Base-by-base conservation (phyloP, 2,329 filamentous ascomycete genomes). In the Neonectria faginata region DNA sequence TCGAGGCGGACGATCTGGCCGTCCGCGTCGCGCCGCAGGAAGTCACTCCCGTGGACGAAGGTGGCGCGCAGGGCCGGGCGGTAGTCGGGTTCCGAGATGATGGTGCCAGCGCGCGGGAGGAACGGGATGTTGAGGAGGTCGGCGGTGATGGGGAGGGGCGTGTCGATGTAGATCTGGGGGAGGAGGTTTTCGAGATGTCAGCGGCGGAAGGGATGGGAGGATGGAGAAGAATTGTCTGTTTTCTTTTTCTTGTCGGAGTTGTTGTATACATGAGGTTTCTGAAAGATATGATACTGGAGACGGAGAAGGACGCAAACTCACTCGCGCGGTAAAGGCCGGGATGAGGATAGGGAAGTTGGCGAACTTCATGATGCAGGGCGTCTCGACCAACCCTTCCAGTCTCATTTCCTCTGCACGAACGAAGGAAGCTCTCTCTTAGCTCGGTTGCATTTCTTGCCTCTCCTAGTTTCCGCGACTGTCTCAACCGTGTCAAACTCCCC, bases 41-140 rank as follows among this genome's bases (percentile, higher is more conserved):
- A 81, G 68, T 82, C 80, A 52, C 76, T 75, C 22, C 79, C 80
- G 54, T 80, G 78, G 53, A 77, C 60, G 60, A 81, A 79, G 27
- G 71, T 73, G 36, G 79, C 80, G 56, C 79, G 72, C 50, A 82
- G 63, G 27, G 72, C 60, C 54, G 78, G 74, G 6, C 75, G 73
- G 66, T 81, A 82, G 58, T 60, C 56, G 3, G 76, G 73, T 47
- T 80, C 77, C 25, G 80, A 81, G 44, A 72, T 64, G 47, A 82
- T 70, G 60, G 68, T 76, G 52, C 77, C 76, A 12, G 73, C 65
- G 47, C 70, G 62, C 18, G 72, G 65, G 45, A 77, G 31, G 63
- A 79, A 77, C 36, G 74, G 77, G 50, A 75, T 79, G 57, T 79
- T 76, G 64, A 77, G 71, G 33, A 79, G 74, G 59, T 74, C 72